Conservation (phyloP, 805 yeast genomes). For the Jamesozyma piceae region DNA sequence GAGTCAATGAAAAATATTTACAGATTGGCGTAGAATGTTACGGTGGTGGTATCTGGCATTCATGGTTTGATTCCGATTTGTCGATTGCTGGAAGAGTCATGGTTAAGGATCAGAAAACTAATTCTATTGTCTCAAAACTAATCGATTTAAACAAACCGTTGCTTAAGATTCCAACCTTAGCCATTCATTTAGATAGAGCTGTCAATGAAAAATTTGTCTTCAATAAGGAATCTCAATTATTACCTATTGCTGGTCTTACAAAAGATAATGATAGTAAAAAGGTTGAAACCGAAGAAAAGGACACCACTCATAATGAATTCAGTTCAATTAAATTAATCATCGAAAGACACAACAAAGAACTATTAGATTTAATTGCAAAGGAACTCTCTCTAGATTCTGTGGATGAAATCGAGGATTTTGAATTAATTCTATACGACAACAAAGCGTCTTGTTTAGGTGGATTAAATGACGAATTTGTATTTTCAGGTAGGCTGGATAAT, state of each 20-base stretch:
- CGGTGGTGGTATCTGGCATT: slow-evolving; percentile 94
- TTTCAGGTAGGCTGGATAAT: slow-evolving; percentile 86
- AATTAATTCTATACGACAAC: slow-evolving; percentile 74
- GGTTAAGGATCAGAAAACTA: slow-evolving; percentile 40
- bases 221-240: slow-evolving; percentile 77
- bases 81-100: slow-evolving; percentile 87
- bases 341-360: slow-evolving; percentile 66
- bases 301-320: slow-evolving; percentile 46
- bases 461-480: slow-evolving; percentile 78
- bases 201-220: slow-evolving; percentile 74
- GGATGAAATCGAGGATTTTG: slow-evolving; percentile 78
- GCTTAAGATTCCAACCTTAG: slow-evolving; percentile 86
- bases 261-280: slow-evolving; percentile 23
- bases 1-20: slow-evolving; percentile 59
- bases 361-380: slow-evolving; percentile 58
- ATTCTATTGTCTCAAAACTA: slow-evolving; percentile 51
- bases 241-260: slow-evolving; percentile 73
- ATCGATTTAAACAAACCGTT: slow-evolving; percentile 77
- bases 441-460: slow-evolving; percentile 84
- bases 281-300: slow-evolving; percentile 26
- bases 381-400: slow-evolving; percentile 44
- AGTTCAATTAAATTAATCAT: slow-evolving; percentile 55
- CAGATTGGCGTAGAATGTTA: slow-evolving; percentile 91
- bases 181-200: slow-evolving; percentile 79
- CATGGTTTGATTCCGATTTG: slow-evolving; percentile 95